Evolutionary conservation across 1,284 basidiomycete genomes (phyloP), one percentile per base, ranked within the genome.

Genomic region (Vanrija sp.): DNA sequence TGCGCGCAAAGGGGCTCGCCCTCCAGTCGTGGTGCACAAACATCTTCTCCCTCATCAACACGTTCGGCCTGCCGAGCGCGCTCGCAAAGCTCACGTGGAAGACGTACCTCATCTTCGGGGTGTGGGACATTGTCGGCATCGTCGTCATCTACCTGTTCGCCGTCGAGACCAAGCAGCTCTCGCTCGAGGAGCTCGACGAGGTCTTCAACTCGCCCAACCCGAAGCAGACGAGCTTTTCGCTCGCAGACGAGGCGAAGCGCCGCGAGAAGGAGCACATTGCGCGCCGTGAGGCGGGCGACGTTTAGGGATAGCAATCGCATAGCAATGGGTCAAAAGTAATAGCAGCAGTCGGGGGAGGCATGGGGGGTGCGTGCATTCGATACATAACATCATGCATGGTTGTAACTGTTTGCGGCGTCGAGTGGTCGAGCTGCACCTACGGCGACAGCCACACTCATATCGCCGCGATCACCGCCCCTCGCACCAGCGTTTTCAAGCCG

Each of bases 81-180:
- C 60, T 71, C n/a, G 57, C 49, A 6, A 27, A 27, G 14, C 42
- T 69, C 14, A 45, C 25, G 10, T 71, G 63, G 59, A 68, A 65
- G 56, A 63, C 80, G 6, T 82, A 82, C 61, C 63, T 81, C 52
- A 79, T 83, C 42, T 83, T 82, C 65, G 65, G 79, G 45, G 64
- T 72, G n/a, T 83, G 79, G 78, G 80, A 82, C 60, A 63, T 78
- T 0, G 80, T 84, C 59, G 83, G 84, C 60, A 71, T 81, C 36
- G 59, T 79, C n/a, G 77, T 84, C 56, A 80, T 85, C 55, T 84
- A 80, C 65, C 70, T 81, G 51, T 81, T 79, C 62, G 66, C 78
- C 20, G 73, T 81, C 12, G 80, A 82, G 64, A 81, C 64, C 24
- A 67, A 79, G 64, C 76, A 77, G 23, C 70, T 82, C 35, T 80